phyloP scores from a whole-genome alignment of 176 grass and related monocot genomes.

The Eragrostis curvula region DNA sequence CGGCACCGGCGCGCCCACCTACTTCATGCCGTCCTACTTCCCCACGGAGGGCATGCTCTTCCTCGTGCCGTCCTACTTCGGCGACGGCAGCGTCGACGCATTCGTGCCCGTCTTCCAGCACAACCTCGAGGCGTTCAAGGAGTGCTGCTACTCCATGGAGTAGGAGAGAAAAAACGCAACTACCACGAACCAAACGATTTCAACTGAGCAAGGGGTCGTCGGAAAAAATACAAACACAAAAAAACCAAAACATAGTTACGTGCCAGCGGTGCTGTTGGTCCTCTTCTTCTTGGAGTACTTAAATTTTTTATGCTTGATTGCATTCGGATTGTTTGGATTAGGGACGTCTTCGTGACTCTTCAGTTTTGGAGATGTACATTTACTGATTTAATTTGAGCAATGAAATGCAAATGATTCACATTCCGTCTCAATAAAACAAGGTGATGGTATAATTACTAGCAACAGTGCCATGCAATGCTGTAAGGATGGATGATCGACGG shows the following conservation, averaged over 20 bases:
- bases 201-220: too few relatives aligned
- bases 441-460: too few relatives aligned
- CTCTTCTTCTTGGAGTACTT: background rate
- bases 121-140: constrained; percentile 67
- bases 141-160: constrained; percentile 57
- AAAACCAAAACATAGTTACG: background rate
- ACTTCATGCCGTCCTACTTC: constrained; percentile 84
- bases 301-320: background rate
- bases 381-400: background rate
- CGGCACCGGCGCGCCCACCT: constrained; percentile 59
- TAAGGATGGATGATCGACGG: too few relatives aligned
- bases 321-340: background rate
- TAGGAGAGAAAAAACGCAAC: constrained; percentile 28
- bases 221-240: background rate
- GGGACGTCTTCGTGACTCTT: background rate
- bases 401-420: background rate
- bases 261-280: background rate
- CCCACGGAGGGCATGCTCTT: constrained; percentile 69
- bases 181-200: too few relatives aligned
- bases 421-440: background rate
- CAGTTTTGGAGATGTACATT: background rate
- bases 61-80: constrained; percentile 60
- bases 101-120: constrained; percentile 70
- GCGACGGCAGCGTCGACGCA: constrained; percentile 79
- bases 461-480: too few relatives aligned